Percentiles rank a stretch among this genome's conserved stretches.
Conservation (phyloP, 2,329 filamentous ascomycete species). For the Aspergillus sojae region DNA sequence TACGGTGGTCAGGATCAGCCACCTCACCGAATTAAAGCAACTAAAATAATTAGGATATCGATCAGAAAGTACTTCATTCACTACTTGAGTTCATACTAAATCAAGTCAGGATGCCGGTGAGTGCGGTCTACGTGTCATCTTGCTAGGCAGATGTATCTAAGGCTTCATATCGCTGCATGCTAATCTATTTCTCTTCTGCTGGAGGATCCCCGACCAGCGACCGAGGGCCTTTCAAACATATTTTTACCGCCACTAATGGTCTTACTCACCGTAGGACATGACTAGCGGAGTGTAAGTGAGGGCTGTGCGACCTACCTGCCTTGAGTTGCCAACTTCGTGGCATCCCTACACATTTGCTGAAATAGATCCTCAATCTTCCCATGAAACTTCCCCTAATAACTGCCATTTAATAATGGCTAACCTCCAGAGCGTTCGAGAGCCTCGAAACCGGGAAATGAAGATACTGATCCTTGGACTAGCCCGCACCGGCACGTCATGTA, state of each 20-base stretch:
- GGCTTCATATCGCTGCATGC: neutral
- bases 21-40: neutral
- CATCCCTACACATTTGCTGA: neutral
- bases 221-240: neutral
- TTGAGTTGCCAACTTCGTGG: neutral
- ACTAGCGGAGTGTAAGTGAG: neutral
- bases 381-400: neutral
- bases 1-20: too few relatives aligned
- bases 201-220: neutral
- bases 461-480: neutral
- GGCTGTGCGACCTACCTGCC: neutral
- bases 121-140: too few relatives aligned
- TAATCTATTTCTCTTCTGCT: neutral
- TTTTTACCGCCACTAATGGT: neutral
- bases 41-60: neutral
- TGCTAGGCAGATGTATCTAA: neutral
- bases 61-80: neutral
- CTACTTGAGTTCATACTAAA: neutral
- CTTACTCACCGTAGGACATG: neutral
- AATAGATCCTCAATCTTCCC: neutral
- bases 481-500: neutral
- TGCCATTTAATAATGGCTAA: neutral
- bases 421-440: neutral
- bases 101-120: neutral
- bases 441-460: neutral